These are phyloP conservation scores for Yarrowia galli DNA, from an alignment of 1,139 yeast genomes.

Conservation along the genomic window DNA sequence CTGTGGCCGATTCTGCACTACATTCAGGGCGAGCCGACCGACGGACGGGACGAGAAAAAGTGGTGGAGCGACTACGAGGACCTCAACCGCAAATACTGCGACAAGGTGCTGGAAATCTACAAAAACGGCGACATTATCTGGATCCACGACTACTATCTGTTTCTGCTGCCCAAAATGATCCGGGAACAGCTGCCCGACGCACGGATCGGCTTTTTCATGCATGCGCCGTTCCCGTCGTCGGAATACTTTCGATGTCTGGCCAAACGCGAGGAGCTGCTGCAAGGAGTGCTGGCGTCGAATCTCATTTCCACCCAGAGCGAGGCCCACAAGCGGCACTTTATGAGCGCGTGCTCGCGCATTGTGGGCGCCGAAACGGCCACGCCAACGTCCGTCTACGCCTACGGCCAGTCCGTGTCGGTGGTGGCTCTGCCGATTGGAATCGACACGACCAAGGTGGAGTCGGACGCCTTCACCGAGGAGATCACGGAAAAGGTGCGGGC, in stretches of 20 bases:
- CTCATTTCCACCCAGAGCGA: constrained; percentile 85
- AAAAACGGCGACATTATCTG: constrained; percentile 92
- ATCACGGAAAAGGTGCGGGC: constrained; percentile 58
- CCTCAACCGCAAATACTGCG: constrained; percentile 89
- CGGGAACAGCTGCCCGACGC: constrained; percentile 85
- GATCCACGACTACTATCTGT: constrained; percentile 91
- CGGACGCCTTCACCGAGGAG: constrained; percentile 53
- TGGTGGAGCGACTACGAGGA: constrained; percentile 94
- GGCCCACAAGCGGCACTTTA: constrained; percentile 87
- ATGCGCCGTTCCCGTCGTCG: constrained; percentile 86
- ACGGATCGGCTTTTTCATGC: constrained; percentile 81
- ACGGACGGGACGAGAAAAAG: constrained; percentile 72
- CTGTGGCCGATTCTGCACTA: constrained; percentile 97
- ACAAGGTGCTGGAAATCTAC: constrained; percentile 74
- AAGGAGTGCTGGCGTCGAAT: constrained; percentile 91
- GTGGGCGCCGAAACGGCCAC: constrained; percentile 54
- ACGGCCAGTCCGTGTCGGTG: constrained; percentile 76
- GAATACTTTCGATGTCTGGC: constrained; percentile 91
- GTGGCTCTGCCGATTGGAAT: constrained; percentile 87
- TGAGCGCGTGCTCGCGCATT: constrained; percentile 74
- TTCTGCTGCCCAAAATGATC: constrained; percentile 83
- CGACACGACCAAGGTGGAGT: constrained; percentile 68
- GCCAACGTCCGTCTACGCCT: constrained; percentile 69
- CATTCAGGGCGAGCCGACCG: constrained; percentile 73
- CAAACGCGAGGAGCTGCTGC: constrained; percentile 78